Evolutionary conservation across 345 rosid species (phyloP).

Genomic region (Durio zibethinus): DNA sequence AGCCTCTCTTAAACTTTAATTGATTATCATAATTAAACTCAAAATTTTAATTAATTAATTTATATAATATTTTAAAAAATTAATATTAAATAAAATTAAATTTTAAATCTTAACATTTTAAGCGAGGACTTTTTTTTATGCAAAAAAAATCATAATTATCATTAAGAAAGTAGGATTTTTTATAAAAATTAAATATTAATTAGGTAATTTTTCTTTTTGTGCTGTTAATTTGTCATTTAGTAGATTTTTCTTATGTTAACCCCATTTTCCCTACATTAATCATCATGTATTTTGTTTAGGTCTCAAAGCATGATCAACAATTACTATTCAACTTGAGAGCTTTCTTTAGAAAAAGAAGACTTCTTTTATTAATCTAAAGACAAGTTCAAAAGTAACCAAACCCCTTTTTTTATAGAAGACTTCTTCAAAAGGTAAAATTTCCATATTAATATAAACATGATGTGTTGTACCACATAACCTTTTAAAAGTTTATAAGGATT

Average conservation of each 20-base stretch:
- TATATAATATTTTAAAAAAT: no score
- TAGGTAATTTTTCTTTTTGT: background rate
- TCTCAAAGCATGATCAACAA: background rate
- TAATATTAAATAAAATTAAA: no score
- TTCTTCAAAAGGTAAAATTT: background rate
- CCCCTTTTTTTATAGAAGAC: background rate
- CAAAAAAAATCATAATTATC: background rate
- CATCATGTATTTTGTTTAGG: background rate
- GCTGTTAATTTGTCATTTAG: background rate
- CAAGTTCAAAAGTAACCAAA: background rate
- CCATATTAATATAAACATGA: background rate
- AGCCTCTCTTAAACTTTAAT: slow-evolving; percentile 14
- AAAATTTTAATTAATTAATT: no score
- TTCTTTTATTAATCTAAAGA: background rate
- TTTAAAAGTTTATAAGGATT: background rate
- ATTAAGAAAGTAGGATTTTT: background rate
- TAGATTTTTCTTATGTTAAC: background rate
- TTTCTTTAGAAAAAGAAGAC: background rate
- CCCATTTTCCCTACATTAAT: background rate
- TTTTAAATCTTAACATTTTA: no score
- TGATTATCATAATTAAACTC: background rate
- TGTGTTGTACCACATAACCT: background rate
- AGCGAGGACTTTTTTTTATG: no score
- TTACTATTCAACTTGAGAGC: slow-evolving; percentile 2
- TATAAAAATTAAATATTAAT: no score